phyloP scores from a whole-genome alignment of 805 yeast species.

The Ogataea saltuana region DNA sequence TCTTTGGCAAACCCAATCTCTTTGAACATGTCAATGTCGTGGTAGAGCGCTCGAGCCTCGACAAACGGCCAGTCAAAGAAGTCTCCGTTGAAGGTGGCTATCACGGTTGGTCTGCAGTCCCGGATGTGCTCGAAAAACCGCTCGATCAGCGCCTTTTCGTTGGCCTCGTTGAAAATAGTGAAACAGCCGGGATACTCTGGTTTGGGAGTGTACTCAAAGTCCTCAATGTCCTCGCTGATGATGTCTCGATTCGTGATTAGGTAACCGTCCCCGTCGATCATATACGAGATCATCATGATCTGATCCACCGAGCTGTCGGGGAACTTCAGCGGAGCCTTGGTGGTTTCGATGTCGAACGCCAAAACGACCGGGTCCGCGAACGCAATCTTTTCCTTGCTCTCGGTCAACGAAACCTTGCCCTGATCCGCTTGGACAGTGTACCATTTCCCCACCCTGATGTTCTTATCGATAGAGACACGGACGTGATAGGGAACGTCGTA shows the following conservation, averaged over 20 bases:
- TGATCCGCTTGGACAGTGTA: constrained; percentile 71
- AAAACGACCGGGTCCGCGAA: constrained; percentile 97
- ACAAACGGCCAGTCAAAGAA: constrained; percentile 99
- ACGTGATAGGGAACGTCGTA: constrained; percentile 97
- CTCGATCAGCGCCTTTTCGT: constrained; percentile 72
- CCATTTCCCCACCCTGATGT: constrained; percentile 95
- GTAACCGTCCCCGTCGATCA: constrained; percentile 98
- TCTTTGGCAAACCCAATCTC: constrained; percentile 95
- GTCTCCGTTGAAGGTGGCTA: constrained; percentile 97
- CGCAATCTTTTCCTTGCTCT: constrained; percentile 73
- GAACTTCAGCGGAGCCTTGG: constrained; percentile 92
- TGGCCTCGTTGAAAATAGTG: constrained; percentile 84
- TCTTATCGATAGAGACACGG: constrained; percentile 88
- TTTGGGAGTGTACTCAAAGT: constrained; percentile 95
- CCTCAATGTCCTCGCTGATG: constrained; percentile 91
- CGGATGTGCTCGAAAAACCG: constrained; percentile 88
- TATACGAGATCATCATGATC: constrained; percentile 98
- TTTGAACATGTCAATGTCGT: constrained; percentile 83
- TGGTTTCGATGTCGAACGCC: constrained; percentile 97
- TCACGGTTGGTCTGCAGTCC: constrained; percentile 91
- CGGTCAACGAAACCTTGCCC: constrained; percentile 54
- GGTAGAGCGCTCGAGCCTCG: constrained; percentile 79
- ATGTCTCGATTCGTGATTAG: constrained; percentile 93
- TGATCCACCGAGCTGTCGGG: constrained; percentile 92
- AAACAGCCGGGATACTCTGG: constrained; percentile 93